phyloP scores from a whole-genome alignment of 176 grass and related monocot species.

The Zoysia pacifica region DNA sequence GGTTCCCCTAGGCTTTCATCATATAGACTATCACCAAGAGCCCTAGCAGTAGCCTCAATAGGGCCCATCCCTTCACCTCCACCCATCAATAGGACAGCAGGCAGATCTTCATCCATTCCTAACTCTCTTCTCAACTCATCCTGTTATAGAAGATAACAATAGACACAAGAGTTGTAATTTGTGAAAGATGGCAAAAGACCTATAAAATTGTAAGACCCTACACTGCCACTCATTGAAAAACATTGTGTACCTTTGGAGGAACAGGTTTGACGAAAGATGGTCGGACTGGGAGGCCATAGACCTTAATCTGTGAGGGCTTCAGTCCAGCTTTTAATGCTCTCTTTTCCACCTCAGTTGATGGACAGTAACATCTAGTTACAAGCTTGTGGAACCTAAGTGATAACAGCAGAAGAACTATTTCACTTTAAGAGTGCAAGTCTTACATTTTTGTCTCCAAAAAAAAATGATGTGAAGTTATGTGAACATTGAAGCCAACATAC shows the following conservation, averaged over 20 bases:
- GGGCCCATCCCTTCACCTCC: constrained; percentile 99
- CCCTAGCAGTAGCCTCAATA: constrained; percentile 91
- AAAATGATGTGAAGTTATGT: constrained; percentile 1
- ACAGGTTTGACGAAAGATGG: constrained; percentile 96
- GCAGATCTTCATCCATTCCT: constrained; percentile 90
- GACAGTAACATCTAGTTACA: constrained; percentile 98
- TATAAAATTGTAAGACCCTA: background rate
- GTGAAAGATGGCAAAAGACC: constrained; percentile 9
- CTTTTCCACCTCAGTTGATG: constrained; percentile 90
- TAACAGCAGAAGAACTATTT: constrained; percentile 61
- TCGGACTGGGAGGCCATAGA: constrained; percentile 97
- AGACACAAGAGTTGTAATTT: constrained; percentile 13
- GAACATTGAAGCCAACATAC: constrained; percentile 57
- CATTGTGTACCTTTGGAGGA: constrained; percentile 63
- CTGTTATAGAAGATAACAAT: constrained; percentile 49
- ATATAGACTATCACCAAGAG: constrained; percentile 70
- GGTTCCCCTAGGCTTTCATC: constrained; percentile 68
- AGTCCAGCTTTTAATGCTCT: constrained; percentile 90
- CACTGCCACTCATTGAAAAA: constrained; percentile 4
- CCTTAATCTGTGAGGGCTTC: constrained; percentile 87
- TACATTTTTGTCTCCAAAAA: constrained; percentile 17
- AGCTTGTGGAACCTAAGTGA: constrained; percentile 96
- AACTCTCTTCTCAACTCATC: constrained; percentile 83
- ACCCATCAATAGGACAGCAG: constrained; percentile 89
- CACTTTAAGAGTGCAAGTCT: constrained; percentile 47